phyloP scores from a whole-genome alignment of 2,329 filamentous ascomycete species.

The Phialemonium atrogriseum region DNA sequence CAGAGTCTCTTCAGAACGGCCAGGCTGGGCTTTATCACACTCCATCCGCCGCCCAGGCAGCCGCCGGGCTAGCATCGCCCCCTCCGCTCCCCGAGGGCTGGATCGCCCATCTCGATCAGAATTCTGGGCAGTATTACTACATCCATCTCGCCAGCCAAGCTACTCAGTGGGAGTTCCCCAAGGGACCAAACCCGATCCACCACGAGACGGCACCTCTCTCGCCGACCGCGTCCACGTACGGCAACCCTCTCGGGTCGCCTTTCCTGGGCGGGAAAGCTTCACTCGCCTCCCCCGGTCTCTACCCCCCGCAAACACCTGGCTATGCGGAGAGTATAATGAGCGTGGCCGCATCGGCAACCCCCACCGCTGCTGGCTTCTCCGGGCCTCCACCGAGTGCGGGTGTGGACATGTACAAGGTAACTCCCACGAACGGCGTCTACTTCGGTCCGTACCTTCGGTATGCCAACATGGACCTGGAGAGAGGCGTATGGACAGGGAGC shows the following conservation, averaged over 20 bases:
- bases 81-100: slow-evolving; percentile 94
- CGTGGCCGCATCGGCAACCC: slow-evolving; percentile 64
- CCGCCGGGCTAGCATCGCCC: slow-evolving; percentile 77
- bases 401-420: slow-evolving; percentile 88
- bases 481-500: slow-evolving; percentile 83
- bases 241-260: slow-evolving; percentile 64
- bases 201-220: slow-evolving; percentile 77
- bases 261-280: slow-evolving; percentile 59
- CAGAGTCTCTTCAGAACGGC: slow-evolving; percentile 34
- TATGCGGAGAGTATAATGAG: slow-evolving; percentile 84
- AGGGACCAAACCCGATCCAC: slow-evolving; percentile 83
- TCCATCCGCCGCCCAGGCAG: slow-evolving; percentile 42
- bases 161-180: slow-evolving; percentile 98
- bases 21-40: slow-evolving; percentile 37
- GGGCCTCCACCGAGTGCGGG: slow-evolving; percentile 84
- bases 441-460: slow-evolving; percentile 96
- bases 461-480: slow-evolving; percentile 93
- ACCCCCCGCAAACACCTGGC: slow-evolving; percentile 73
- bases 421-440: slow-evolving; percentile 92
- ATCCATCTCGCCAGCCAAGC: slow-evolving; percentile 93
- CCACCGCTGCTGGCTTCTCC: slow-evolving; percentile 72
- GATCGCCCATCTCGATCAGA: slow-evolving; percentile 94
- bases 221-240: slow-evolving; percentile 69
- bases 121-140: slow-evolving; percentile 97
- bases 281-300: slow-evolving; percentile 72